phyloP scores from a whole-genome alignment of 257 asterid species.

The Asclepias syriaca region DNA sequence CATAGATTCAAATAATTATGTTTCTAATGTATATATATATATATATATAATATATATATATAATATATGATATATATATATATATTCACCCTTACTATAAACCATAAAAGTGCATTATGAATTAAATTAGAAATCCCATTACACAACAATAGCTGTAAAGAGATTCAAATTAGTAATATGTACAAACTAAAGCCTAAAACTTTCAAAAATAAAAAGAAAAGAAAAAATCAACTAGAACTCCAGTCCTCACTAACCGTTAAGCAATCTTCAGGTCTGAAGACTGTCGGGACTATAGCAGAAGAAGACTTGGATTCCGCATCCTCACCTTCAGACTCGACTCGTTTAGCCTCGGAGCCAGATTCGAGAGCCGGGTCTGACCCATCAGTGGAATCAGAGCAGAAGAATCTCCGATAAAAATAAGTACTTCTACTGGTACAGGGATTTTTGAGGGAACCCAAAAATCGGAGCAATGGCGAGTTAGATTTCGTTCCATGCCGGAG shows the following conservation, averaged over 20 bases:
- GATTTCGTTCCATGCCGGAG: slow-evolving; percentile 41
- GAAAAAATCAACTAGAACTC: neutral
- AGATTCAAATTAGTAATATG: neutral
- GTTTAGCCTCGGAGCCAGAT: slow-evolving; percentile 36
- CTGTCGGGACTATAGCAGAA: slow-evolving; percentile 71
- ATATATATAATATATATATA: too few relatives aligned
- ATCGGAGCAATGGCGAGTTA: slow-evolving; percentile 50
- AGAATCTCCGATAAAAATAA: slow-evolving; percentile 46
- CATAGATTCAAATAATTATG: neutral
- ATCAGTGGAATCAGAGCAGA: slow-evolving; percentile 75
- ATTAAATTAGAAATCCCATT: neutral
- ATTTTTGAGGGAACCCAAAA: slow-evolving; percentile 32
- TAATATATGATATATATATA: too few relatives aligned
- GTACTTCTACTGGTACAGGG: slow-evolving; percentile 25
- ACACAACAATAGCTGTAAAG: neutral
- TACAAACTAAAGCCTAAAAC: neutral
- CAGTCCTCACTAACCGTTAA: slow-evolving; percentile 43
- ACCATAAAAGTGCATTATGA: neutral
- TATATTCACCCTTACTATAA: neutral
- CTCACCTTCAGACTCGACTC: slow-evolving; percentile 38
- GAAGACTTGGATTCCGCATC: slow-evolving; percentile 55
- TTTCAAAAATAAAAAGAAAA: neutral
- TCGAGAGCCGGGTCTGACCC: slow-evolving; percentile 43
- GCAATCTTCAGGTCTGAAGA: slow-evolving; percentile 82
- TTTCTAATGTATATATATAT: neutral